These are phyloP conservation scores for Triticum timopheevii DNA, from an alignment of 176 grass and related monocot genomes.

Conservation along the genomic window DNA sequence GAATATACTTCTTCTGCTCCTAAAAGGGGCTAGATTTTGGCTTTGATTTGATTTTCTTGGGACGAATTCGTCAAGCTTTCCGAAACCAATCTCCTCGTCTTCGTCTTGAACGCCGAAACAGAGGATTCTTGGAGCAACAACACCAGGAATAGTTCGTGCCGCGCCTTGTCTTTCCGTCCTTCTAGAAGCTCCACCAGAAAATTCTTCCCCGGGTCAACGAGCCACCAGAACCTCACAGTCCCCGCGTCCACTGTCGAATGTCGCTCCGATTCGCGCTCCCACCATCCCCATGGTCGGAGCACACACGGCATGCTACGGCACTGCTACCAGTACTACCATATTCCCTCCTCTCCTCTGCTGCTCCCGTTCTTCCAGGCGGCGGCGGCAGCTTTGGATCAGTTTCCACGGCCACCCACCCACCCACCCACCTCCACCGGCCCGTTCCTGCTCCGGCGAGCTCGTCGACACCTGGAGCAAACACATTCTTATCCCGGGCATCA, in stretches of 20 bases:
- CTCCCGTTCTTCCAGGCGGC: background rate
- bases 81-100: background rate
- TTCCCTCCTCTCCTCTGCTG: background rate
- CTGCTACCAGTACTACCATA: background rate
- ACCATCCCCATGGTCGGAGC: background rate
- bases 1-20: background rate
- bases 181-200: background rate
- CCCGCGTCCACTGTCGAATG: background rate
- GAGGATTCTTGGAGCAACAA: background rate
- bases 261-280: too few species aligned
- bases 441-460: too few species aligned
- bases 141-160: background rate
- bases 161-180: background rate
- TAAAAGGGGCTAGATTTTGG: background rate
- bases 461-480: background rate
- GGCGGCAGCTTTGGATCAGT: background rate
- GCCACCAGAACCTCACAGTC: background rate
- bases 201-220: background rate
- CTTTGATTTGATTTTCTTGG: background rate
- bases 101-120: background rate
- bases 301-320: too few species aligned
- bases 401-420: background rate
- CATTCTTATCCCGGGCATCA: slow-evolving; percentile 11
- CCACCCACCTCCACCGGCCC: too few species aligned
- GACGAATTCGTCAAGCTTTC: background rate